A percentile compares a stretch with the other conserved stretches of the same genome.
Evolutionary conservation across 257 asterid genomes (phyloP).

Genomic region (Henckelia pumila): DNA sequence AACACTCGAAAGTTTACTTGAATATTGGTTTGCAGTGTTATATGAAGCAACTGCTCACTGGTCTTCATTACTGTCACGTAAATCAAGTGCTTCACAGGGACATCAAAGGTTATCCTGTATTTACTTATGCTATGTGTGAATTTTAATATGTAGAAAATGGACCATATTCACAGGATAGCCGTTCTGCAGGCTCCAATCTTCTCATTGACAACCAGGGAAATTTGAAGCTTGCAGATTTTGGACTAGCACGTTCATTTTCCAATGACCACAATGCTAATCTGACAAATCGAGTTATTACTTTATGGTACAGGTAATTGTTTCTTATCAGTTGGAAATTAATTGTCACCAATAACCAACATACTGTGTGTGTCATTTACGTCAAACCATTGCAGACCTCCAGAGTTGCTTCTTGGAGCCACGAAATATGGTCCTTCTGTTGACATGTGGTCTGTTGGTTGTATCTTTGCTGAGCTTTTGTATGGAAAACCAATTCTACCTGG

Average conservation of each 20-base stretch:
- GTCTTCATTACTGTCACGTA: constrained; percentile 91
- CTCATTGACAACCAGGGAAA: constrained; percentile 94
- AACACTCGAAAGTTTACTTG: constrained; percentile 27
- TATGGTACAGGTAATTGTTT: constrained; percentile 84
- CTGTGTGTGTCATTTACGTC: background rate
- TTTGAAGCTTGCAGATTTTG: constrained; percentile 96
- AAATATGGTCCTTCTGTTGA: constrained; percentile 97
- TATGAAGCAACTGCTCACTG: constrained; percentile 93
- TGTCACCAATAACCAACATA: background rate
- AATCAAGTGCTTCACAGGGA: constrained; percentile 98
- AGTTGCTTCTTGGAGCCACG: constrained; percentile 94
- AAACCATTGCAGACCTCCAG: constrained; percentile 69
- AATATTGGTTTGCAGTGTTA: constrained; percentile 61
- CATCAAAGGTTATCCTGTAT: constrained; percentile 65
- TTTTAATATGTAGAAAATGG: constrained; percentile 9
- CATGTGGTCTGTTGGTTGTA: constrained; percentile 99
- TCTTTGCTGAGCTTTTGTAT: constrained; percentile 86
- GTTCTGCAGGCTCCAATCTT: constrained; percentile 81
- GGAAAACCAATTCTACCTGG: constrained; percentile 90
- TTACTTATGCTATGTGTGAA: constrained; percentile 11
- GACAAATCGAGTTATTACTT: constrained; percentile 90
- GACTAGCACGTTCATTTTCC: constrained; percentile 85
- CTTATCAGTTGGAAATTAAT: constrained; percentile 13
- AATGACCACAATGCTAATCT: constrained; percentile 77
- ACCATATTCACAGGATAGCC: constrained; percentile 18